Evolutionary conservation across 331 rosid species (phyloP).

Genomic region (Saraca asoca): DNA sequence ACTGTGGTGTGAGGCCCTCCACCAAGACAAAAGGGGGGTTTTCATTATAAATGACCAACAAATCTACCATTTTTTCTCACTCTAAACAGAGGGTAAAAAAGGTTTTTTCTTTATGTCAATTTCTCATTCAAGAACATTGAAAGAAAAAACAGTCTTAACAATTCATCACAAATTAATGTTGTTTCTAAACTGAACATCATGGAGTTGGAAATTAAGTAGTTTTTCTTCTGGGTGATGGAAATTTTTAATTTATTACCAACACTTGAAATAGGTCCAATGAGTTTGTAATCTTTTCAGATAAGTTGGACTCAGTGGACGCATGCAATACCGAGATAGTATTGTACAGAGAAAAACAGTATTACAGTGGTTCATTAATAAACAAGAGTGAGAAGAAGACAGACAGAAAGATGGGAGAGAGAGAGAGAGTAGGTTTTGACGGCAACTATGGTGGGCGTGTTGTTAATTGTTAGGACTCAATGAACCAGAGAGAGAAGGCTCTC

Average conservation of each 20-base stretch:
- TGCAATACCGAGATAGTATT: no score
- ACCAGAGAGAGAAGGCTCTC: conserved; percentile 15
- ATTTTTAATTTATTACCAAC: neutral
- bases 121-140: neutral
- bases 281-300: neutral
- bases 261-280: neutral
- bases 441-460: conserved; percentile 59
- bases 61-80: conserved; percentile 1
- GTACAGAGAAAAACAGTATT: neutral
- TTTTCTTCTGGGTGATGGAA: neutral
- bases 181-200: no score
- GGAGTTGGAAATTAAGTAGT: neutral
- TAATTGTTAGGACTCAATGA: conserved; percentile 33
- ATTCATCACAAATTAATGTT: conserved; percentile 1
- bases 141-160: conserved; percentile 26
- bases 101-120: neutral
- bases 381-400: neutral
- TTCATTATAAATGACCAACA: conserved; percentile 47
- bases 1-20: conserved; percentile 65
- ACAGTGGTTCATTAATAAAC: neutral
- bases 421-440: conserved; percentile 41
- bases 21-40: conserved; percentile 56
- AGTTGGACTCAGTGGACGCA: neutral
- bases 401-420: conserved; percentile 27
- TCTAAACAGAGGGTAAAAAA: conserved; percentile 8